A percentile compares a stretch with the other conserved stretches of the same genome.
These are phyloP conservation scores for Cladosporium austrohemisphaericum DNA, from an alignment of 2,329 filamentous ascomycete species.

Conservation along the genomic window DNA sequence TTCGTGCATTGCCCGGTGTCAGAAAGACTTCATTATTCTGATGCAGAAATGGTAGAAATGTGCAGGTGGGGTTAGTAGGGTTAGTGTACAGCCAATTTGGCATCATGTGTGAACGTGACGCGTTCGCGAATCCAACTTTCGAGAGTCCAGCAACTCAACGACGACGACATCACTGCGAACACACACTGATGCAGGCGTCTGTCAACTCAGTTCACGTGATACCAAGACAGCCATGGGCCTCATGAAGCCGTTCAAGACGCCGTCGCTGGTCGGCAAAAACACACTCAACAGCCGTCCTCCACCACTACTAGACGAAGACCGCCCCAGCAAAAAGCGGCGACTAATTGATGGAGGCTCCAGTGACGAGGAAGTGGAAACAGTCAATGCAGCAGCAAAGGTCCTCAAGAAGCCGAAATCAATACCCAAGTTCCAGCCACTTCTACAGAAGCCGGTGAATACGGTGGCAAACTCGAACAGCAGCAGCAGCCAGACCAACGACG, in stretches of 20 bases:
- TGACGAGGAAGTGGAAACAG: constrained; percentile 26
- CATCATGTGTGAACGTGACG: too few relatives aligned
- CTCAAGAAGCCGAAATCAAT: constrained; percentile 29
- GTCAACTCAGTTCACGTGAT: not conserved
- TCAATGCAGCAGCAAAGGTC: constrained; percentile 27
- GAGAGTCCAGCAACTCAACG: not conserved
- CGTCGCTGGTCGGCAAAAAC: constrained; percentile 12
- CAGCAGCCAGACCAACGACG: not conserved
- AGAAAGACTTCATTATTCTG: too few relatives aligned
- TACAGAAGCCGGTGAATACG: constrained; percentile 30
- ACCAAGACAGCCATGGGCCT: constrained; percentile 2
- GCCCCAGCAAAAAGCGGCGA: constrained; percentile 42
- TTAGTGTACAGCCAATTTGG: too few relatives aligned
- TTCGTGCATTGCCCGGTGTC: too few relatives aligned
- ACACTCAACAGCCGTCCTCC: constrained; percentile 1
- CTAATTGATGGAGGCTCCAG: constrained; percentile 27
- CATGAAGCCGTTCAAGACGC: constrained; percentile 19
- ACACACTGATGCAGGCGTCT: not conserved
- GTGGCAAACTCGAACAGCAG: constrained; percentile 25
- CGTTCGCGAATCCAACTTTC: not conserved
- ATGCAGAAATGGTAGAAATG: too few relatives aligned
- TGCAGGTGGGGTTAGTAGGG: too few relatives aligned
- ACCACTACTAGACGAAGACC: constrained; percentile 24
- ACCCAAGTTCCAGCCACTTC: constrained; percentile 22
- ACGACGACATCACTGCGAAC: not conserved